Percentiles rank a stretch among this genome's conserved stretches.
These are phyloP conservation scores for Bisporella sp. DNA, from an alignment of 2,329 filamentous ascomycete species.

Conservation along the genomic window DNA sequence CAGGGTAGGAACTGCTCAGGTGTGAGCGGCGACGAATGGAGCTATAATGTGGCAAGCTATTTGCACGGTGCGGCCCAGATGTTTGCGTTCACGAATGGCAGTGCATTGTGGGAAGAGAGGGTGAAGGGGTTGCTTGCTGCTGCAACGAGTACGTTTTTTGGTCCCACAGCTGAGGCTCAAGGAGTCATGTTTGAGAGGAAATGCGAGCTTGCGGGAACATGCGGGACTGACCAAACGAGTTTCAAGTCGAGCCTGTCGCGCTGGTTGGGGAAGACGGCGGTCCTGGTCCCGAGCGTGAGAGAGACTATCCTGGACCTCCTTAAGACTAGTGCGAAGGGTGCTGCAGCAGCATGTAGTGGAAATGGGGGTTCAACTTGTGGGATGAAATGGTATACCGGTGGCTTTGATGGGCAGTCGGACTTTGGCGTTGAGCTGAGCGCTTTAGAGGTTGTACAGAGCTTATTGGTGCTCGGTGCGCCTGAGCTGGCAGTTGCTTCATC, in stretches of 20 bases:
- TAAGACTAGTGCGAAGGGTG: constrained; percentile 44
- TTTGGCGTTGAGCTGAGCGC: constrained; percentile 68
- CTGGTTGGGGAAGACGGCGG: constrained; percentile 55
- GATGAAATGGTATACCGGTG: constrained; percentile 47
- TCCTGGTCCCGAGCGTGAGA: constrained; percentile 55
- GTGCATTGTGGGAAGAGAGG: constrained; percentile 46
- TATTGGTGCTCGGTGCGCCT: constrained; percentile 28
- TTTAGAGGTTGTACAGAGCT: constrained; percentile 49
- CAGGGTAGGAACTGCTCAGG: constrained; percentile 44
- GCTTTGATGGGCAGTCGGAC: constrained; percentile 48
- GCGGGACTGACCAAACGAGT: constrained; percentile 54
- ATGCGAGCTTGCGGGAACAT: constrained; percentile 43
- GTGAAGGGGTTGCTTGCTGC: constrained; percentile 46
- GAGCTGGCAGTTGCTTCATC: constrained; percentile 18
- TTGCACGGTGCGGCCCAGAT: constrained; percentile 48
- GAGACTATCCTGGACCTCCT: constrained; percentile 47
- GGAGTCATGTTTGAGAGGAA: constrained; percentile 35
- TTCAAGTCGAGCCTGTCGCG: constrained; percentile 58
- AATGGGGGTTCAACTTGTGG: constrained; percentile 52
- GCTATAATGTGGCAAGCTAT: constrained; percentile 61
- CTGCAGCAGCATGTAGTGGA: constrained; percentile 49
- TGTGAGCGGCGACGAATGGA: constrained; percentile 56
- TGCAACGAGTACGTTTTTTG: constrained; percentile 47
- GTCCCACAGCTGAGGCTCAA: constrained; percentile 24
- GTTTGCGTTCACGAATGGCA: constrained; percentile 35